Evolutionary conservation across 2,329 filamentous ascomycete genomes (phyloP).

Genomic region (Exophiala spinifera): DNA sequence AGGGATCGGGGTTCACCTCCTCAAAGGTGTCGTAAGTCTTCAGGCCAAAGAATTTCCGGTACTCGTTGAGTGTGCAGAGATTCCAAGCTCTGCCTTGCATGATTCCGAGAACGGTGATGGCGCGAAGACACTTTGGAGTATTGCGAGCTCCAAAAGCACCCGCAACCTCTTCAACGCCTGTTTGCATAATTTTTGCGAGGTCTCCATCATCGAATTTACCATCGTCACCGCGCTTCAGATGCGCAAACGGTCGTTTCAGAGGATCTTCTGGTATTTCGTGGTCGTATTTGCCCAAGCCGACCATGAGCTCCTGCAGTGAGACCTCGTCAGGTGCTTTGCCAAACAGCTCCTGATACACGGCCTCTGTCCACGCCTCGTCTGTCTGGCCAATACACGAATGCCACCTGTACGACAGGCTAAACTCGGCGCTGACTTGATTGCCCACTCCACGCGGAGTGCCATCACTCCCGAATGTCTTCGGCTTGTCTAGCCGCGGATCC

Average conservation of each 20-base stretch:
- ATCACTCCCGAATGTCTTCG: constrained; percentile 52
- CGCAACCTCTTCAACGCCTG: constrained; percentile 65
- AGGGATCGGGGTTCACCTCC: constrained; percentile 76
- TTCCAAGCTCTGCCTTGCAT: constrained; percentile 75
- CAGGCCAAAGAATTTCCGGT: constrained; percentile 75
- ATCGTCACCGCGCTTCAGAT: constrained; percentile 60
- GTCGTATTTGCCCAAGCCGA: constrained; percentile 63
- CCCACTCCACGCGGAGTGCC: constrained; percentile 69
- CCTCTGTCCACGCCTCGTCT: constrained; percentile 79
- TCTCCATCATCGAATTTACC: constrained; percentile 73
- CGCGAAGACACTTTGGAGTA: constrained; percentile 69
- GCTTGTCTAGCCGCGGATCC: constrained; percentile 70
- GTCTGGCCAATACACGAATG: constrained; percentile 71
- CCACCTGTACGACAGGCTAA: constrained; percentile 85
- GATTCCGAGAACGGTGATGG: constrained; percentile 77
- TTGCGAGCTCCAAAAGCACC: constrained; percentile 71
- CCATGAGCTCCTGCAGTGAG: constrained; percentile 58
- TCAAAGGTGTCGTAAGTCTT: constrained; percentile 74
- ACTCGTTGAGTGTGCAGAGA: constrained; percentile 76
- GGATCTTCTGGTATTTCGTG: constrained; percentile 62
- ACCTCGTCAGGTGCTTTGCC: constrained; percentile 58
- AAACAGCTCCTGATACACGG: constrained; percentile 63
- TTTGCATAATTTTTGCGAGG: constrained; percentile 65
- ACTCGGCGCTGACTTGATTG: constrained; percentile 80
- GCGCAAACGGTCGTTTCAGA: constrained; percentile 63